A percentile compares a stretch with the other conserved stretches of the same genome.
These are phyloP conservation scores for Phytopythium oedochilum DNA, from an alignment of 352 stramenopile genomes.

Conservation along the genomic window DNA sequence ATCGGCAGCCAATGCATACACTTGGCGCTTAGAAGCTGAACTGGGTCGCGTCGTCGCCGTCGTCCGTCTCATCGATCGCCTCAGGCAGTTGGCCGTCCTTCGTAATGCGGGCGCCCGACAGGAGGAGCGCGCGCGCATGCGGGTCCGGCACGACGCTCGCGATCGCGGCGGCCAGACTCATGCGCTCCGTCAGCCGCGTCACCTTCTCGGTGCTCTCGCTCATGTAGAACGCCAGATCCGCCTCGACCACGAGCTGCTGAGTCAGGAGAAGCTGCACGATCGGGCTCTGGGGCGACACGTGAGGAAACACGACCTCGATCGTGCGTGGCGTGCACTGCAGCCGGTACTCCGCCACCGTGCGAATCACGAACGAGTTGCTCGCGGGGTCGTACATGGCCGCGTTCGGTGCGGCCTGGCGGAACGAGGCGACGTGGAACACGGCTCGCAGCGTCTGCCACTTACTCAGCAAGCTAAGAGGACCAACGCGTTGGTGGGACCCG, in stretches of 20 bases:
- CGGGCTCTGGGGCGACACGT: neutral
- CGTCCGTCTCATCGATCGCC: neutral
- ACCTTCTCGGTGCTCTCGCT: neutral
- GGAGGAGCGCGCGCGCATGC: neutral
- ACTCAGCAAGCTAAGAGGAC: neutral
- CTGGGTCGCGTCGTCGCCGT: neutral
- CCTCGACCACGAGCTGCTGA: neutral
- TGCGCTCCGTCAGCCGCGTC: constrained; percentile 6
- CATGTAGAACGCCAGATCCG: constrained; percentile 6
- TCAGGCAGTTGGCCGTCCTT: neutral
- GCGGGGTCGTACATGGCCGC: constrained; percentile 4
- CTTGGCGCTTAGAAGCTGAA: too few species aligned
- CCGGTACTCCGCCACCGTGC: constrained; percentile 7
- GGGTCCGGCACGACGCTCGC: neutral
- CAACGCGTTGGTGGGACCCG: neutral
- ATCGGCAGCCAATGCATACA: too few species aligned
- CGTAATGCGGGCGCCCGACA: neutral
- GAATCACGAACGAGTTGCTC: constrained; percentile 5
- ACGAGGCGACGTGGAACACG: constrained; percentile 4
- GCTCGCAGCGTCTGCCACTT: constrained; percentile 4
- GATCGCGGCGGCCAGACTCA: constrained; percentile 3
- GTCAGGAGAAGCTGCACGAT: neutral
- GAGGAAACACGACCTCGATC: neutral
- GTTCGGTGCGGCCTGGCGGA: constrained; percentile 6
- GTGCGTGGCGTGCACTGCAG: constrained; percentile 5